These are phyloP conservation scores for Aspergillus udagawae DNA, from an alignment of 2,329 filamentous ascomycete genomes.

Conservation along the genomic window DNA sequence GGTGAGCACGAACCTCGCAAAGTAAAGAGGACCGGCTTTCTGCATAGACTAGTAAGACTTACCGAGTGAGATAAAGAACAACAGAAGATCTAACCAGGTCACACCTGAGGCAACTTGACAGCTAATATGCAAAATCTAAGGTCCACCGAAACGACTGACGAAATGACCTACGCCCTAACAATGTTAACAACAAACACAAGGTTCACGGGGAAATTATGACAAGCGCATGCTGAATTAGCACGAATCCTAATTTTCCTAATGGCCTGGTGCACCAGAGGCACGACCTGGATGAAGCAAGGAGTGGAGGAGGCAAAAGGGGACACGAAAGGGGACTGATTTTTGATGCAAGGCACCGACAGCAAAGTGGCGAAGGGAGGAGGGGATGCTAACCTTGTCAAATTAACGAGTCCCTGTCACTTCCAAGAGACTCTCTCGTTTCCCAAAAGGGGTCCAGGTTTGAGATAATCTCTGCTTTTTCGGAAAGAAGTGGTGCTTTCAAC, in stretches of 20 bases:
- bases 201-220: constrained; percentile 20
- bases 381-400: constrained; percentile 29
- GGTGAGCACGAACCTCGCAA: constrained; percentile 33
- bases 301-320: constrained; percentile 17
- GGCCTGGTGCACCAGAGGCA: constrained; percentile 21
- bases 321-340: constrained; percentile 26
- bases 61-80: constrained; percentile 25
- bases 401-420: constrained; percentile 4
- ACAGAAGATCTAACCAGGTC: constrained; percentile 15
- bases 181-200: constrained; percentile 33
- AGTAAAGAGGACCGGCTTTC: constrained; percentile 20
- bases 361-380: constrained; percentile 20
- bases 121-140: constrained; percentile 29
- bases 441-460: constrained; percentile 6
- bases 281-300: constrained; percentile 31
- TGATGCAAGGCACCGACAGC: constrained; percentile 33
- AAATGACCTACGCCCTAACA: constrained; percentile 17
- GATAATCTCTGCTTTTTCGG: constrained; percentile 11
- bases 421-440: not conserved
- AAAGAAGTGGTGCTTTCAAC: constrained; percentile 18
- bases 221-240: constrained; percentile 20
- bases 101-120: constrained; percentile 20
- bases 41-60: constrained; percentile 30
- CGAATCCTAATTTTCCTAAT: constrained; percentile 23
- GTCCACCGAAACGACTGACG: constrained; percentile 17